These are phyloP conservation scores for Emydomyces testavorans DNA, from an alignment of 2,329 filamentous ascomycete species.

Conservation along the genomic window DNA sequence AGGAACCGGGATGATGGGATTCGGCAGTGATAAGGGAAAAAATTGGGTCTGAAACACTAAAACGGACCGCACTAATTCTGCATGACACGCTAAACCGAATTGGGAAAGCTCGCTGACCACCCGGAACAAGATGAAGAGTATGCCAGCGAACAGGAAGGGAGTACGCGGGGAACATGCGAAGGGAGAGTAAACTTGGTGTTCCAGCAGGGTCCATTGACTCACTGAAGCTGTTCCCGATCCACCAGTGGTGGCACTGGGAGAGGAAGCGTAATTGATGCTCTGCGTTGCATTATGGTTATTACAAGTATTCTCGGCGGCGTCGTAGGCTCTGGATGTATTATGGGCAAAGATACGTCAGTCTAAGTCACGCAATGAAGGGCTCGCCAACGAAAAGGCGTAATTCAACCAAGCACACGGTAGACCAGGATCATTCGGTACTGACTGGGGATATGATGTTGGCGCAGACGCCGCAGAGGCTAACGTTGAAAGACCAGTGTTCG, in stretches of 20 bases:
- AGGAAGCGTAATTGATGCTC: conserved; percentile 51
- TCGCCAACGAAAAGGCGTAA: not conserved
- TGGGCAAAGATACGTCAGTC: conserved; percentile 15
- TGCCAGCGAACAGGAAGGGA: conserved; percentile 18
- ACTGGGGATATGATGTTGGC: conserved; percentile 43
- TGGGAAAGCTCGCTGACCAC: not conserved
- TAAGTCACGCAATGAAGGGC: not conserved
- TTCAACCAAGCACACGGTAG: conserved; percentile 10
- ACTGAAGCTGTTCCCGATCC: conserved; percentile 45
- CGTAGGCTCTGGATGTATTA: conserved; percentile 16
- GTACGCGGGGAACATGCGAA: conserved; percentile 10
- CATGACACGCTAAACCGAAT: conserved; percentile 4
- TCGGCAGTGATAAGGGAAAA: conserved; percentile 39
- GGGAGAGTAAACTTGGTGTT: not conserved
- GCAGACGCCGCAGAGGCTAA: conserved; percentile 48
- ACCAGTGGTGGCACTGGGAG: conserved; percentile 53
- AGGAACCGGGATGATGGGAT: conserved; percentile 26
- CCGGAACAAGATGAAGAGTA: not conserved
- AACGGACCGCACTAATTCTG: conserved; percentile 2
- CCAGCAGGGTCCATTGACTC: conserved; percentile 22
- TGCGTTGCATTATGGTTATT: conserved; percentile 36
- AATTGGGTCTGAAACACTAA: conserved; percentile 17
- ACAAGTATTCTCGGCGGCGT: conserved; percentile 12
- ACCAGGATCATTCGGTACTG: conserved; percentile 22
- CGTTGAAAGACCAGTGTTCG: conserved; percentile 48